Base-by-base conservation (phyloP, 1,284 basidiomycete genomes). In the Sparassis latifolia region DNA sequence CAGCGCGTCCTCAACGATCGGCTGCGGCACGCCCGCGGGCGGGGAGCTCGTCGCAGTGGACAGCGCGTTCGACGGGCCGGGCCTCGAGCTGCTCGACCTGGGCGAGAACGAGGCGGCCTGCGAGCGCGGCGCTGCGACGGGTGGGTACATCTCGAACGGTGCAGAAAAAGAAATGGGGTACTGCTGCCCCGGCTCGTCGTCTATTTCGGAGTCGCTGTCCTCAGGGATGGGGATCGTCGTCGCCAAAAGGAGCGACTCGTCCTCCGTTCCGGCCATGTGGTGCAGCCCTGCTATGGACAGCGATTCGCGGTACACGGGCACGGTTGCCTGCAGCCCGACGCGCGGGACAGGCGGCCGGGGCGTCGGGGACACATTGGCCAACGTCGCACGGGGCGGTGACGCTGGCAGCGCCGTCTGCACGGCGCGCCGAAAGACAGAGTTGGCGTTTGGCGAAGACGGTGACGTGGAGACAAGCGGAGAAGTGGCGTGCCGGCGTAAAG, bases 1-100 rank as follows among this genome's bases (percentile, higher is more conserved):
- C 56, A 92, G 69, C 33, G 86, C 89, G 62, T 94, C 91, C 61
- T 94, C 91, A 1, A 92, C 79, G 10, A 87, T 73, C 4, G 77
- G 75, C 55, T 78, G 77, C 31, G 72, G 66, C 4, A 68, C 60
- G 48, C 62, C 63, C 10, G 67, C 58, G 28, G 68, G 68, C 10
- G 72, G 66, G 30, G 69, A 66, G 42, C 60, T 64, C n/a, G 68
- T 64, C 20, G 66, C 64, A 3, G 62, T 61, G 32, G 82, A 85
- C 42, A 83, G 62, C 2, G 80, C 71, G 58, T 82, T 83, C 3
- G 79, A 79, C 30, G 75, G 70, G 65, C 53, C 66, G 5, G 71
- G 74, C 52, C 72, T 77, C 10, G 78, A 82, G 53, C 69, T 70
- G 48, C 71, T 73, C 5, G 82, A 83, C 48, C 69, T 72, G 1